These are phyloP conservation scores for Neurospora sp. DNA, from an alignment of 495 filamentous ascomycete genomes.

Conservation along the genomic window DNA sequence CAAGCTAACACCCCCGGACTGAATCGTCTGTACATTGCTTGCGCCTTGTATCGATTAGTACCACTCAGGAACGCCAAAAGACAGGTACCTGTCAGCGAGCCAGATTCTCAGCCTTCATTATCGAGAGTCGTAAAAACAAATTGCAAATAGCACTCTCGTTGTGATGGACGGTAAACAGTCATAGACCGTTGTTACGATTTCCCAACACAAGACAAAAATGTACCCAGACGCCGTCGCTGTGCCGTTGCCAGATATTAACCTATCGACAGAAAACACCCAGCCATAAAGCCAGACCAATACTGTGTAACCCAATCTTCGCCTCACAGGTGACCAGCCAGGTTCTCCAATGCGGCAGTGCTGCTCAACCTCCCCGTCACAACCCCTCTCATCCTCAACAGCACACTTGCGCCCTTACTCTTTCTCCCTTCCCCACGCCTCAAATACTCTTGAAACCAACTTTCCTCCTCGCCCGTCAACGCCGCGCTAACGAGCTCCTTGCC, in stretches of 20 bases:
- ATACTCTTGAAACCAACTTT: constrained; percentile 60
- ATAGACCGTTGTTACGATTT: not conserved
- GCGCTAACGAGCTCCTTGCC: constrained; percentile 62
- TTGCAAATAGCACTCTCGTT: not conserved
- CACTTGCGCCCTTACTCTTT: constrained; percentile 50
- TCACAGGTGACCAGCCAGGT: not conserved
- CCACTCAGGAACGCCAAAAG: not conserved
- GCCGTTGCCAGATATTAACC: not conserved
- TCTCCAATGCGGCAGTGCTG: not conserved
- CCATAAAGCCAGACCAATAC: not conserved
- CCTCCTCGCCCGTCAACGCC: constrained; percentile 58
- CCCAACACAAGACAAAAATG: not conserved
- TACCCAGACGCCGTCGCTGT: not conserved
- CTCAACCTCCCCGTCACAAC: constrained; percentile 27
- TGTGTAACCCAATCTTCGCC: not conserved
- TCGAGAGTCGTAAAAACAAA: not conserved
- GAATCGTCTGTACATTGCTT: no score
- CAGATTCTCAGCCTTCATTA: not conserved
- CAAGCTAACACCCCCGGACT: no score
- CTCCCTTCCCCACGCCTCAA: constrained; percentile 52
- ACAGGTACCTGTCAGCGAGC: not conserved
- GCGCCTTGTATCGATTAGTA: not conserved
- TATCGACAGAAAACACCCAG: not conserved
- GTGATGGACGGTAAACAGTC: not conserved
- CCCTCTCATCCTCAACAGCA: constrained; percentile 59